Evolutionary conservation across 176 grass and related monocot species (phyloP).

Genomic region (Tillandsia fasciculata): DNA sequence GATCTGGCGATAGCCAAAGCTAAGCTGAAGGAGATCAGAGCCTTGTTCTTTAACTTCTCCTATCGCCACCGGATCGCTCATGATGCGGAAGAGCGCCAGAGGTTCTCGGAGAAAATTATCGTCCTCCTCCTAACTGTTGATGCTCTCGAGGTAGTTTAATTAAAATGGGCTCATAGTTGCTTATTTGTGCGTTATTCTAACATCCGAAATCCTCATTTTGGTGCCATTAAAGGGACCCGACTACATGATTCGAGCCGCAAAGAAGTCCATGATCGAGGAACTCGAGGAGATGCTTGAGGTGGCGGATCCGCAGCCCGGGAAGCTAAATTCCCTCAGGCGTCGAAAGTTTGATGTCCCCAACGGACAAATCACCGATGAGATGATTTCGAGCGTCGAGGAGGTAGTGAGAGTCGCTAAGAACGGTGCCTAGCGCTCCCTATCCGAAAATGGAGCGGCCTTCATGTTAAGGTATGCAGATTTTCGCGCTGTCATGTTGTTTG

Average conservation of each 20-base stretch:
- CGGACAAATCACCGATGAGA: constrained; percentile 28
- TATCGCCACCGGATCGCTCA: constrained; percentile 37
- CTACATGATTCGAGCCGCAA: constrained; percentile 70
- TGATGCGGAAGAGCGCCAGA: constrained; percentile 54
- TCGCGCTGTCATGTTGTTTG: too few relatives aligned
- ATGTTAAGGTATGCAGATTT: too few relatives aligned
- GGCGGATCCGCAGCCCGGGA: constrained; percentile 65
- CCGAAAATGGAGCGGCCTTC: too few relatives aligned
- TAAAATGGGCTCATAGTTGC: neutral
- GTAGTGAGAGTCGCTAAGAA: constrained; percentile 33
- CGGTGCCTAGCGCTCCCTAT: constrained; percentile 19
- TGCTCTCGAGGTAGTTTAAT: constrained; percentile 52
- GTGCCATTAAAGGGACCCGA: constrained; percentile 45
- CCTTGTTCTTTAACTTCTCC: constrained; percentile 63
- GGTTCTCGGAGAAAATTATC: constrained; percentile 82
- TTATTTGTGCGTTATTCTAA: neutral
- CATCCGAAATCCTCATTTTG: neutral
- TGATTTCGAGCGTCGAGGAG: constrained; percentile 29
- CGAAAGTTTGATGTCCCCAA: constrained; percentile 72
- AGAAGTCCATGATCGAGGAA: constrained; percentile 82
- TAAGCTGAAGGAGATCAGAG: constrained; percentile 77
- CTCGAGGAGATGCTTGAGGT: constrained; percentile 75
- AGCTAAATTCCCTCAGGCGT: constrained; percentile 32
- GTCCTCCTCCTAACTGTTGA: constrained; percentile 80
- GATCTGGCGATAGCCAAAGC: constrained; percentile 75